These are phyloP conservation scores for Heliosperma pusillum DNA, from an alignment of 148 eudicot genomes.

Conservation along the genomic window DNA sequence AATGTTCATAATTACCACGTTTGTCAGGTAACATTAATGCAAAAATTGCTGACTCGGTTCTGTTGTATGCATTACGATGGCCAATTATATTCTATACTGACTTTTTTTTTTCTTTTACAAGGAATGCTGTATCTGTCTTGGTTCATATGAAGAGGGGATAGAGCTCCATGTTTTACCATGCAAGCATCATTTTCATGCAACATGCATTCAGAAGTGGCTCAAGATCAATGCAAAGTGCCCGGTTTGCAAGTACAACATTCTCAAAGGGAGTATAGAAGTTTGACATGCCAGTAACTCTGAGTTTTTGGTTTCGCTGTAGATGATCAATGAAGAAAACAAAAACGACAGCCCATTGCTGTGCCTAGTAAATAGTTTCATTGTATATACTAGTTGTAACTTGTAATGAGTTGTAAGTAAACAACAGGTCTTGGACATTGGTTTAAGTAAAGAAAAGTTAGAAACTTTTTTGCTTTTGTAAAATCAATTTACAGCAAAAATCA, in stretches of 20 bases:
- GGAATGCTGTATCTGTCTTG: conserved; percentile 95
- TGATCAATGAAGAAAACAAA: background rate
- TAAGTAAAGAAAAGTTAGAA: background rate
- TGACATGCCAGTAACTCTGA: conserved; percentile 8
- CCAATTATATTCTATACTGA: background rate
- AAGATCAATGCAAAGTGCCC: conserved; percentile 96
- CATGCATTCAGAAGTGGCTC: conserved; percentile 91
- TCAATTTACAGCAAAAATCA: too few species aligned
- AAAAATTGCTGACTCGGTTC: too few species aligned
- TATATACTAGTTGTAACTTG: too few species aligned
- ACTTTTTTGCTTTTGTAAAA: too few species aligned
- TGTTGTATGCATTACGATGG: background rate
- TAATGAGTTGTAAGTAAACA: too few species aligned
- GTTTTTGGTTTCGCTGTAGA: too few species aligned
- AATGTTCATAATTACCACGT: too few species aligned
- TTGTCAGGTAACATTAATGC: too few species aligned
- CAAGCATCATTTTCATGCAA: conserved; percentile 77
- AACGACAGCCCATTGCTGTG: too few species aligned
- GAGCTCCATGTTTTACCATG: conserved; percentile 86
- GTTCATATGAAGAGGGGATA: conserved; percentile 68
- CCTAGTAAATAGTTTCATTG: too few species aligned
- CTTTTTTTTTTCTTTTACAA: conserved; percentile 18
- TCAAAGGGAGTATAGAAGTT: conserved; percentile 67
- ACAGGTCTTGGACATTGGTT: background rate
- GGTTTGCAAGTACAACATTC: conserved; percentile 92